These are phyloP conservation scores for Cladophialophora psammophila DNA, from an alignment of 2,329 filamentous ascomycete genomes.

Conservation along the genomic window DNA sequence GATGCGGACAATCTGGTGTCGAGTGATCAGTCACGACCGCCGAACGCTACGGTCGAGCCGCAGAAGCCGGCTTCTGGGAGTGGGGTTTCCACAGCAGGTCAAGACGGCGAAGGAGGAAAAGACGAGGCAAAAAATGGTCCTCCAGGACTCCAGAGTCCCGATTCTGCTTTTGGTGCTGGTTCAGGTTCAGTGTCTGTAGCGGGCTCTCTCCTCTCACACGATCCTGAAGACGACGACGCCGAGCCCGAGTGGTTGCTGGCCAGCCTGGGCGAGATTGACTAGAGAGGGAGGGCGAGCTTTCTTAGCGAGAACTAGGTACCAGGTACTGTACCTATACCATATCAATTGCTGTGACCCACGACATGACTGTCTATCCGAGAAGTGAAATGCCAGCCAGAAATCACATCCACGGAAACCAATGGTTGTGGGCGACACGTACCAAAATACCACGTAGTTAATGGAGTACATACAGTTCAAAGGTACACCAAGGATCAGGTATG, in stretches of 20 bases:
- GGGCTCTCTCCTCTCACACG: slow-evolving; percentile 57
- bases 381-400: too few species aligned
- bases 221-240: slow-evolving; percentile 70
- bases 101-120: neutral
- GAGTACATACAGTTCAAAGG: too few species aligned
- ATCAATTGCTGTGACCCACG: too few species aligned
- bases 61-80: neutral
- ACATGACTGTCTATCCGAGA: too few species aligned
- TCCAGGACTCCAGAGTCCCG: neutral
- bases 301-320: too few species aligned
- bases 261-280: slow-evolving; percentile 33
- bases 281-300: neutral
- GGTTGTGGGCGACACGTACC: too few species aligned
- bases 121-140: neutral
- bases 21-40: neutral
- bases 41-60: neutral
- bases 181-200: neutral
- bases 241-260: slow-evolving; percentile 68
- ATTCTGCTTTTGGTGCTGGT: neutral
- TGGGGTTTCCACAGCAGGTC: neutral
- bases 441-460: too few species aligned
- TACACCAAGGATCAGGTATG: too few species aligned
- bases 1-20: neutral
- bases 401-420: too few species aligned
- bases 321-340: too few species aligned